These are phyloP conservation scores for Lepidium sativum DNA, from an alignment of 345 rosid genomes.

Conservation along the genomic window DNA sequence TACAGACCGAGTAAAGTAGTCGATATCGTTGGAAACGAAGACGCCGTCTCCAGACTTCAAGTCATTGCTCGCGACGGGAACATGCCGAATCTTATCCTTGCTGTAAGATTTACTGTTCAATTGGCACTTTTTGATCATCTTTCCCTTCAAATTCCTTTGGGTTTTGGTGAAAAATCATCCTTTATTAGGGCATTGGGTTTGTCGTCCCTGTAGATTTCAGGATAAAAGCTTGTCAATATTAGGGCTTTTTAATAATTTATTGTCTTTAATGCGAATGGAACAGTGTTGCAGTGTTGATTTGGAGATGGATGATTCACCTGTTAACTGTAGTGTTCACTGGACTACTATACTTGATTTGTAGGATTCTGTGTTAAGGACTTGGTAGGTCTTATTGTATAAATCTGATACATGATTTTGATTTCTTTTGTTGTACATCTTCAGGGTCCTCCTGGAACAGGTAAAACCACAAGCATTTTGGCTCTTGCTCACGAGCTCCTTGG, in stretches of 20 bases:
- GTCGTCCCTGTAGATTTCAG: neutral
- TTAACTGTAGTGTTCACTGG: neutral
- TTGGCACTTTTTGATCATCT: neutral
- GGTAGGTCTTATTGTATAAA: neutral
- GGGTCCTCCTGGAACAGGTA: slow-evolving; percentile 99
- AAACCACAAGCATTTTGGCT: slow-evolving; percentile 90
- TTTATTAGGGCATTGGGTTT: neutral
- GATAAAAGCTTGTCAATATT: neutral
- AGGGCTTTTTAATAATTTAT: neutral
- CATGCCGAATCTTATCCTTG: slow-evolving; percentile 88
- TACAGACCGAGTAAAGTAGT: slow-evolving; percentile 69
- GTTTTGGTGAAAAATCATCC: neutral
- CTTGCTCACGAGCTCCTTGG: slow-evolving; percentile 95
- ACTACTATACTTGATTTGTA: neutral
- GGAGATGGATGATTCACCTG: neutral
- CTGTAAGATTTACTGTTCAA: slow-evolving; percentile 33
- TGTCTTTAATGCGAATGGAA: neutral
- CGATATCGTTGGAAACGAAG: slow-evolving; percentile 87
- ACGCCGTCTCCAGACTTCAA: slow-evolving; percentile 84
- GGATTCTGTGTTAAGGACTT: neutral
- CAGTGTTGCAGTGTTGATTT: neutral
- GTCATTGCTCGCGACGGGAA: slow-evolving; percentile 94
- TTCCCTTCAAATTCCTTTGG: neutral
- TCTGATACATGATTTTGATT: neutral
- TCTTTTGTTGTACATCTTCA: slow-evolving; percentile 14